phyloP scores from a whole-genome alignment of 1,284 basidiomycete genomes.

The Peniophora sp. region DNA sequence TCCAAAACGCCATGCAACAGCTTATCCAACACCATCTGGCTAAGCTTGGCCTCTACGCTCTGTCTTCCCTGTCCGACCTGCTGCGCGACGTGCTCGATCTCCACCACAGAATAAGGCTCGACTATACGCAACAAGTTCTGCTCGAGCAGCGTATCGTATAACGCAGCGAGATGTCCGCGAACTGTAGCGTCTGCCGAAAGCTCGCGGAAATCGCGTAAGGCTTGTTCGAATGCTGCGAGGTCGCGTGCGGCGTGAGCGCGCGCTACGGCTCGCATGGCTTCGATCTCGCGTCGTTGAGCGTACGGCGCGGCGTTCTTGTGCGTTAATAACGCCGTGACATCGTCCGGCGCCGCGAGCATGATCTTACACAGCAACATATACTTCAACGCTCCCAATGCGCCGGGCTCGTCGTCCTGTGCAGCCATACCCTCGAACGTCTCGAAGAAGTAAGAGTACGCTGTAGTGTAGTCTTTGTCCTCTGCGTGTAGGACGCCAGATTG shows the following conservation, averaged over 20 bases:
- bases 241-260: slow-evolving; percentile 90
- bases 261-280: slow-evolving; percentile 93
- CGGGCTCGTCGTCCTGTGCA: slow-evolving; percentile 61
- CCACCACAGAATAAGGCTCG: slow-evolving; percentile 91
- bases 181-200: slow-evolving; percentile 92
- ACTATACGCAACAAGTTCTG: slow-evolving; percentile 93
- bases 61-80: slow-evolving; percentile 85
- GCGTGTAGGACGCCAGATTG: slow-evolving; percentile 91
- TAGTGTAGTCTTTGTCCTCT: slow-evolving; percentile 97
- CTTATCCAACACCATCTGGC: slow-evolving; percentile 98
- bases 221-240: slow-evolving; percentile 84
- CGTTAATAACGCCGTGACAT: slow-evolving; percentile 79
- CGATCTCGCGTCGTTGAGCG: slow-evolving; percentile 75
- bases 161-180: slow-evolving; percentile 83
- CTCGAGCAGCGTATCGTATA: slow-evolving; percentile 94
- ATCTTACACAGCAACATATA: slow-evolving; percentile 98
- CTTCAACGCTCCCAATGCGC: slow-evolving; percentile 81
- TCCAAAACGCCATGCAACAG: slow-evolving; percentile 92
- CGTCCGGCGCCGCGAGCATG: slow-evolving; percentile 94
- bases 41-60: slow-evolving; percentile 91
- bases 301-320: slow-evolving; percentile 89
- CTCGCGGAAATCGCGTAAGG: slow-evolving; percentile 85
- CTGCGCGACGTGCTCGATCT: slow-evolving; percentile 85
- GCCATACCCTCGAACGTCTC: slow-evolving; percentile 87
- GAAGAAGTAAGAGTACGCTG: slow-evolving; percentile 96